phyloP scores from a whole-genome alignment of 148 eudicot species.

The Rheum nobile region DNA sequence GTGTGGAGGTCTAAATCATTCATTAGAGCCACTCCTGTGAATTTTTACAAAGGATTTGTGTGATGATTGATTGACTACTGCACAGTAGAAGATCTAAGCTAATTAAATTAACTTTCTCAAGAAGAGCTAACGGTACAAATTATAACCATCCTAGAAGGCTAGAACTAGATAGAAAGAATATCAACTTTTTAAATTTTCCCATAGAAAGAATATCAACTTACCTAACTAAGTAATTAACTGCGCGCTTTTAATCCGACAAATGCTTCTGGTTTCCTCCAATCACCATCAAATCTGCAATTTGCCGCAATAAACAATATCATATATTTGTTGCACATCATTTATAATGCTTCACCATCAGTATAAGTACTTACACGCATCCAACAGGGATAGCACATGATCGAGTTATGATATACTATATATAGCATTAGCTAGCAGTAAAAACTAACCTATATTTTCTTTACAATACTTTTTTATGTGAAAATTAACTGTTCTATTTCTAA shows the following conservation, averaged over 20 bases:
- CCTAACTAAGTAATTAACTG: not conserved
- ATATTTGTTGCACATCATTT: not conserved
- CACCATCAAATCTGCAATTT: not conserved
- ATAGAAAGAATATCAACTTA: not conserved
- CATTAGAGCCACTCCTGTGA: not conserved
- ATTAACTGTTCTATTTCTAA: not conserved
- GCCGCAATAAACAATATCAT: not conserved
- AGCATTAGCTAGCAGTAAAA: too few relatives aligned
- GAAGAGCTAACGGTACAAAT: too few relatives aligned
- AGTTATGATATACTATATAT: too few relatives aligned
- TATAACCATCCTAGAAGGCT: too few relatives aligned
- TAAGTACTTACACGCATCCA: not conserved
- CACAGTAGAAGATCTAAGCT: not conserved
- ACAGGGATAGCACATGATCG: not conserved
- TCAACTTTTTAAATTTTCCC: too few relatives aligned
- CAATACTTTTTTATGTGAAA: not conserved
- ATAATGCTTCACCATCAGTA: not conserved
- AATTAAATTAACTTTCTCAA: not conserved
- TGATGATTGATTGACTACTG: not conserved
- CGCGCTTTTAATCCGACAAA: not conserved
- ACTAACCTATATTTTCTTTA: too few relatives aligned
- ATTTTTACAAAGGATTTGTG: not conserved
- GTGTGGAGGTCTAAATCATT: not conserved
- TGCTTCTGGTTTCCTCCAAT: not conserved
- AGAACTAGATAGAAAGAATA: too few relatives aligned